Evolutionary conservation across 208 protist genomes (phyloP).

Genomic region (Leptomonas seymouri): DNA sequence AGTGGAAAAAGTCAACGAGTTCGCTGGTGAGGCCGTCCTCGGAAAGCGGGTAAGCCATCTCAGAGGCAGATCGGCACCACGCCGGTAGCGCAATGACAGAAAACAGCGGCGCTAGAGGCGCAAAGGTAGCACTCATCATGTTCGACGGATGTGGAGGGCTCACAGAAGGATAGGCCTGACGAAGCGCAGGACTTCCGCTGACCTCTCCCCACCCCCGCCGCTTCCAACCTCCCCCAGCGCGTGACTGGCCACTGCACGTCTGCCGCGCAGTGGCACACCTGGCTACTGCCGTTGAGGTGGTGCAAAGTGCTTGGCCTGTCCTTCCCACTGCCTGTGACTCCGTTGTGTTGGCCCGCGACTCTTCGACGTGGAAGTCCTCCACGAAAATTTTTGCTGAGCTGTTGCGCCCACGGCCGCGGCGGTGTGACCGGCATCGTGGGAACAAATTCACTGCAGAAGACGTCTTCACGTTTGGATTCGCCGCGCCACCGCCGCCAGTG

Average conservation of each 20-base stretch:
- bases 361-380: neutral
- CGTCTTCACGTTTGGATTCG: neutral
- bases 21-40: constrained; percentile 49
- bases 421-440: constrained; percentile 1
- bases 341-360: no score
- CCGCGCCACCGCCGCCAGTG: no score
- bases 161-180: no score
- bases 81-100: constrained; percentile 1
- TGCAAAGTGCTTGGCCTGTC: neutral
- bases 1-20: constrained; percentile 48
- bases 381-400: neutral
- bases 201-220: neutral
- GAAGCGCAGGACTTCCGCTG: neutral
- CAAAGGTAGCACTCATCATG: neutral
- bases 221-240: neutral
- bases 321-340: neutral
- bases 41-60: constrained; percentile 30
- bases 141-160: no score
- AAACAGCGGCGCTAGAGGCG: constrained; percentile 7
- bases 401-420: constrained; percentile 8
- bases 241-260: neutral
- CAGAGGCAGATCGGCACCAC: constrained; percentile 19
- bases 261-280: neutral
- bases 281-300: neutral
- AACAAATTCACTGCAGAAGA: neutral